These are phyloP conservation scores for Gossypium longicalyx DNA, from an alignment of 345 rosid species.

Conservation along the genomic window DNA sequence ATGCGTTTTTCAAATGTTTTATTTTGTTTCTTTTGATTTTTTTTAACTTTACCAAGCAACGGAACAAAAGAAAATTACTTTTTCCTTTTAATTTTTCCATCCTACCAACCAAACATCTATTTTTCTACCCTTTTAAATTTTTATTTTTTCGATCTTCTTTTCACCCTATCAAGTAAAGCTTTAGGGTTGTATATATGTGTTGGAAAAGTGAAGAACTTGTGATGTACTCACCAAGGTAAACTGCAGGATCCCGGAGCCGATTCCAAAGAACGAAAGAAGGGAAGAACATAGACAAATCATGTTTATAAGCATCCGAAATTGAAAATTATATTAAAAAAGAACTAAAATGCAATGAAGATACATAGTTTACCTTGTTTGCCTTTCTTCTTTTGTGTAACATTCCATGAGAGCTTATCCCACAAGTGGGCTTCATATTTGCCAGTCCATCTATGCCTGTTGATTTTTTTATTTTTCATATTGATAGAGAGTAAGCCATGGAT, in stretches of 20 bases:
- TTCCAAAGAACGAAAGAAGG: slow-evolving; percentile 1
- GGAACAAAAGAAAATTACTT: background rate
- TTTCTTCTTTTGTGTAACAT: slow-evolving; percentile 59
- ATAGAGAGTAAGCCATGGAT: no score
- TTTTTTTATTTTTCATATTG: no score
- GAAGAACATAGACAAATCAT: slow-evolving; percentile 6
- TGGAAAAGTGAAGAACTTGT: background rate
- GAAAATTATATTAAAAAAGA: background rate
- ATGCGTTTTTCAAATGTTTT: background rate
- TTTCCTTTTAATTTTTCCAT: background rate
- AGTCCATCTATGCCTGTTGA: slow-evolving; percentile 60
- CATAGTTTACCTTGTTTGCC: slow-evolving; percentile 52
- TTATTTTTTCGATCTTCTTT: background rate
- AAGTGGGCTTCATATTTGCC: slow-evolving; percentile 61
- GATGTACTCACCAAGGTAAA: slow-evolving; percentile 48
- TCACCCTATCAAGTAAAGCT: no score
- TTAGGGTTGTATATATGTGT: no score
- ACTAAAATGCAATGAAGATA: background rate
- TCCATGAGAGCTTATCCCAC: slow-evolving; percentile 73
- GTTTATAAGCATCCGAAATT: slow-evolving; percentile 6
- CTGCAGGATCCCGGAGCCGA: slow-evolving; percentile 25
- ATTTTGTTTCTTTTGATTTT: background rate
- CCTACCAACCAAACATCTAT: background rate
- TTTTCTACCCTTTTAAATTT: background rate
- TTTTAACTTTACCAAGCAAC: background rate